Evolutionary conservation across 2,329 filamentous ascomycete genomes (phyloP).

Genomic region (Coniochaeta sp.): DNA sequence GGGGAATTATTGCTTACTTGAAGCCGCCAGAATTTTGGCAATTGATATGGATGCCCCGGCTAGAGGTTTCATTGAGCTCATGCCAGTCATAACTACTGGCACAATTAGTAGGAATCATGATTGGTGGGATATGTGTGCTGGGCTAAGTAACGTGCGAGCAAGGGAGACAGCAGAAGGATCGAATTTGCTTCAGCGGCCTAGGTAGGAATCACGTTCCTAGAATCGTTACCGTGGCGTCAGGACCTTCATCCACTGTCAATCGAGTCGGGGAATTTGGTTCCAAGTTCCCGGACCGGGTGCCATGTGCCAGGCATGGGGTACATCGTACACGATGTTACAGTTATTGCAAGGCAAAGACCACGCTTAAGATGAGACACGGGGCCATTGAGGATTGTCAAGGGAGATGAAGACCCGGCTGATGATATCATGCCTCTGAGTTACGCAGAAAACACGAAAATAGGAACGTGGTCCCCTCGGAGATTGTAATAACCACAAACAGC

Average conservation of each 20-base stretch:
- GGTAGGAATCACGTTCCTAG: background rate
- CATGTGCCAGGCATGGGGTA: background rate
- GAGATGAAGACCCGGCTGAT: background rate
- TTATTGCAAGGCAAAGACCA: background rate
- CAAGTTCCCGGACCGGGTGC: background rate
- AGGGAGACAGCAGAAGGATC: background rate
- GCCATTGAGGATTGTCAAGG: background rate
- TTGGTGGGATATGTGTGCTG: background rate
- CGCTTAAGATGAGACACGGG: background rate
- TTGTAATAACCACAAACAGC: background rate
- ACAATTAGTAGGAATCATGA: too few species aligned
- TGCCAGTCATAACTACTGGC: background rate
- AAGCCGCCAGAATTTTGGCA: background rate
- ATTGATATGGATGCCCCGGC: background rate
- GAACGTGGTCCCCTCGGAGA: background rate
- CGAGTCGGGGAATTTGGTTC: background rate
- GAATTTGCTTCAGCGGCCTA: background rate
- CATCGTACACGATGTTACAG: background rate
- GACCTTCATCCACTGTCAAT: background rate
- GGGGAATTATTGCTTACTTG: background rate
- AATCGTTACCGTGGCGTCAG: background rate
- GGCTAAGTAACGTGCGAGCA: background rate
- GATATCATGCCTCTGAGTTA: background rate
- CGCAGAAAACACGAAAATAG: background rate
- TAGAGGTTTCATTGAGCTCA: background rate